Evolutionary conservation across 805 yeast genomes (phyloP), one percentile per base, ranked within the genome.

Genomic region (Sporopachydermia quercuum): DNA sequence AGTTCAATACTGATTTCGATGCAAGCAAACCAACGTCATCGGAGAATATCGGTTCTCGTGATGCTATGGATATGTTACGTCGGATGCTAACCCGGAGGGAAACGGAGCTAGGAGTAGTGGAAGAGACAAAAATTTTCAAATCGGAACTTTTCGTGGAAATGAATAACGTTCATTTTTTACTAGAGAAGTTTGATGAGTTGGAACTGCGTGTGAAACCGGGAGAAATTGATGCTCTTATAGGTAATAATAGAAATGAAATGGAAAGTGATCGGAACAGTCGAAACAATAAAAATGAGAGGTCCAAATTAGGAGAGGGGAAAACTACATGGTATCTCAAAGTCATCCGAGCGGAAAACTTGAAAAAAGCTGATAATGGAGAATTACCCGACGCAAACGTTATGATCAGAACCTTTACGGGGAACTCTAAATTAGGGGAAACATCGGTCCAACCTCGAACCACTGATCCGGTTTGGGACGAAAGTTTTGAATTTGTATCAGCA

Each of bases 391-490:
- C 30, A n/a, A 8, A 8, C n/a, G 30, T n/a, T 8, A 8, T 23
- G n/a, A 8, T 23, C 30, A n/a, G n/a, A 23, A n/a, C 30, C 13
- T 8, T 8, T 8, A 8, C 30, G 8, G 8, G 13, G 30, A n/a
- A n/a, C 13, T 8, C 30, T 23, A 8, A n/a, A n/a, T n/a, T 23
- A 23, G 30, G 30, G 13, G 13, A 23, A 23, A 23, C 30, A 8
- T 8, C 13, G 8, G 30, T 23, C 13, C 13, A 8, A n/a, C 30
- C 8, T 8, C 30, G n/a, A 23, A 23, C 13, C n/a, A 23, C 30
- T 23, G 30, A 23, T 23, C 30, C 30, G n/a, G 30, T 23, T 23
- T 23, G 30, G 30, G 30, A 23, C 30, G 30, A 23, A 23, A 23
- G 13, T 8, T 23, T 23, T n/a, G 13, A 8, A 8, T 23, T 23